Evolutionary conservation across 139 green algal species (phyloP).

Genomic region (Zygnema circumcarinatum): DNA sequence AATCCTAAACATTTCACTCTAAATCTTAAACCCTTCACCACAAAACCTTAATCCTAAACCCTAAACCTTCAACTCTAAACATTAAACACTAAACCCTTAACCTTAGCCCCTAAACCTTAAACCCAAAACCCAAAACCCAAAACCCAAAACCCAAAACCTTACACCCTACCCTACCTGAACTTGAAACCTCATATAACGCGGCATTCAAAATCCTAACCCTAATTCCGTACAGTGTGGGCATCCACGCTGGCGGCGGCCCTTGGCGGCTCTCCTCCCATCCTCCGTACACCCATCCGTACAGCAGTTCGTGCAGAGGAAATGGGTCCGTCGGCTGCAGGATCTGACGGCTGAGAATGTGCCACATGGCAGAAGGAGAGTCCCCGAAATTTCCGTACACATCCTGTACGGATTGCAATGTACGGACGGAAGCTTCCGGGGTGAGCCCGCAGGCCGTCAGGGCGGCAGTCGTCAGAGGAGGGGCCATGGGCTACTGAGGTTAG

Average conservation of each 20-base stretch:
- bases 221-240: conserved; percentile 2
- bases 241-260: conserved; percentile 29
- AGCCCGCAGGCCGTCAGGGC: no score
- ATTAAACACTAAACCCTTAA: neutral
- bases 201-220: no score
- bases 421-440: no score
- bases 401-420: no score
- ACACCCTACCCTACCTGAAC: no score
- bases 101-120: neutral
- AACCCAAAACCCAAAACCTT: no score
- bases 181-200: no score
- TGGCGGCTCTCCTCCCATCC: neutral
- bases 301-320: conserved; percentile 25
- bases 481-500: no score
- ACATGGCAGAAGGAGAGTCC: conserved; percentile 5
- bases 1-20: neutral
- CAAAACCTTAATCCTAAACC: neutral
- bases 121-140: neutral
- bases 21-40: neutral
- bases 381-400: no score
- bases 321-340: conserved; percentile 12
- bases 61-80: neutral
- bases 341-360: conserved; percentile 1
- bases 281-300: conserved; percentile 23
- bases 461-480: no score